Evolutionary conservation across 305 asterid genomes (phyloP).

Genomic region (Andrographis paniculata): DNA sequence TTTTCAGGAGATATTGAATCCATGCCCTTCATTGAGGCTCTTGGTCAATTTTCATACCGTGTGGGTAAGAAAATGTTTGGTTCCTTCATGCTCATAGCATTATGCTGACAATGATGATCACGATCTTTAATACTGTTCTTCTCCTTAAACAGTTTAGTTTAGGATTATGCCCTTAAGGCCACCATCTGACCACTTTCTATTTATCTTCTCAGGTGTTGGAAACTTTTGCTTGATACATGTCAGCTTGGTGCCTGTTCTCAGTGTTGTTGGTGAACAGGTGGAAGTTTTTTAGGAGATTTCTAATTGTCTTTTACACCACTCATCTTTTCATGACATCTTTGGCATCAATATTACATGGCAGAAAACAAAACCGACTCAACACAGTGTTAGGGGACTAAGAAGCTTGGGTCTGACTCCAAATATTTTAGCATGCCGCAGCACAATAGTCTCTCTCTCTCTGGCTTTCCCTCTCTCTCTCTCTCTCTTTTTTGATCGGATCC

Average conservation of each 20-base stretch:
- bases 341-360: constrained; percentile 26
- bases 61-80: constrained; percentile 36
- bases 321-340: constrained; percentile 14
- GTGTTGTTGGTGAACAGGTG: constrained; percentile 93
- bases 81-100: constrained; percentile 5
- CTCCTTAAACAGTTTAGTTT: too few species aligned
- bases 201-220: constrained; percentile 54
- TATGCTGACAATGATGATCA: too few species aligned
- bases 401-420: constrained; percentile 79
- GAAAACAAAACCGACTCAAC: constrained; percentile 98
- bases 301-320: constrained; percentile 6
- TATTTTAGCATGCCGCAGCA: constrained; percentile 92
- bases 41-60: constrained; percentile 60
- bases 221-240: constrained; percentile 90
- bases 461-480: not conserved
- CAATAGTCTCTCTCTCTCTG: constrained; percentile 39
- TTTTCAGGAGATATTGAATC: constrained; percentile 77
- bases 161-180: too few species aligned
- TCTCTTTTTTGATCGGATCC: not conserved
- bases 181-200: not conserved
- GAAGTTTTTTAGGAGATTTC: constrained; percentile 8
- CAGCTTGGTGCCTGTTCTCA: constrained; percentile 82
- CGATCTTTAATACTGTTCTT: too few species aligned
- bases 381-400: constrained; percentile 84
- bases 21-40: constrained; percentile 78